Base-by-base conservation (phyloP, 2,329 filamentous ascomycete genomes). In the Trichoderma afroharzianum region DNA sequence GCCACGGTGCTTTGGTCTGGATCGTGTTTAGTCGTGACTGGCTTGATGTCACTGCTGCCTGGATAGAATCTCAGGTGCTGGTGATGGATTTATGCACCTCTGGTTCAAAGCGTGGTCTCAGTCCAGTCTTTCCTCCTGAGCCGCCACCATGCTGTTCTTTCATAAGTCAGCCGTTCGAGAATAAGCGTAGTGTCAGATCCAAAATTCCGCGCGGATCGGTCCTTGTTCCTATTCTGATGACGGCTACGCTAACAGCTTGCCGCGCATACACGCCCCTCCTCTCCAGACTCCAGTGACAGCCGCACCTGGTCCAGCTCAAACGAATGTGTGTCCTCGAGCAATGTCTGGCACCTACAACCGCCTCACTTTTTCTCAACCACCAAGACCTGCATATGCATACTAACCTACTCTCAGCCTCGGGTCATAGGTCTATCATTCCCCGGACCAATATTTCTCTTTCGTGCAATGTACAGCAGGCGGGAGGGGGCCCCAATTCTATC, bases 111-210 rank as follows among this genome's bases (percentile, higher is more conserved):
- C 30, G n/a, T 32, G 26, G 36, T 33, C 26, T 32, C 28, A 59
- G 12, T 32, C 33, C 33, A 36, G 14, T 58, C 7, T 58, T n/a
- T 43, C 39, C 33, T 68, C n/a, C 39, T 14, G 55, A 32, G 43
- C 21, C 36, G 53, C 64, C n/a, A 15, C 26, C 12, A 14, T 1
- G 33, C 15, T 33, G n/a, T 58, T 11, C 14, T 64, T 57, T 32
- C 63, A 67, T 15, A 67, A 58, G 24, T 32, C 33, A 47, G 64
- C 53, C 26, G 36, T 59, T 59, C 8, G 8, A 33, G 64, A 30
- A 68, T 24, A 63, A n/a, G n/a, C 36, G 33, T 68, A 68, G 55
- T 36, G 55, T 57, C 36, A 68, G 64, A 68, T 68, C 36, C 64
- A 59, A 59, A 47, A 30, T 50, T 59, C 36, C 55, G 55, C 55